Evolutionary conservation across 495 filamentous ascomycete genomes (phyloP), one percentile per base, ranked within the genome.

Genomic region (Neurospora discreta): DNA sequence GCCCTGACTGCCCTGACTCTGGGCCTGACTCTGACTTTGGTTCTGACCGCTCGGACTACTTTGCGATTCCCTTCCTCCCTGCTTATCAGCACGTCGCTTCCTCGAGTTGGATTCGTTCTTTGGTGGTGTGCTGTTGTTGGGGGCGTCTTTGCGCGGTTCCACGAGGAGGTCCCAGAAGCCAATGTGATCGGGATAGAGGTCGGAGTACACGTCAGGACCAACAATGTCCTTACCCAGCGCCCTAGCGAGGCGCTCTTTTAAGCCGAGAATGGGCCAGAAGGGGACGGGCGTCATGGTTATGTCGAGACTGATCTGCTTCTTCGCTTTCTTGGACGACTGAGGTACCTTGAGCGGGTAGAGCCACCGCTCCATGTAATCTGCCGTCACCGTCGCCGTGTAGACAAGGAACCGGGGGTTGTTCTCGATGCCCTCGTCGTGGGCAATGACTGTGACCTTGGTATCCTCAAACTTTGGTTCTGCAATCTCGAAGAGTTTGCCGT

Each of bases 221-320:
- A 82, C 80, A 43, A 84, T 70, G 16, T 83, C 80, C 15, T 68
- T 68, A 18, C 84, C 83, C 1, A 86, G 79, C 11, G 84, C 84
- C 69, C 80, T 78, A 69, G 81, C 80, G 2, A 86, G 76, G 3
- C 84, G 81, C 73, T 85, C 84, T 68, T 82, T 84, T n/a, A 86
- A 76, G 9, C 83, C 84, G 5, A 84, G 73, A 33, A 85, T 73
- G 5, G 84, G 84, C 83, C 82, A 85, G 44, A 83, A 73, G 3
- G 80, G 78, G 8, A 85, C 81, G 3, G 73, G 76, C n/a, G 76
- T 75, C 74, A 81, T 79, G 18, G 77, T 75, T 40, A 85, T 81
- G 39, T 75, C 73, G 42, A 85, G 70, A 1, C 75, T 74, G 2
- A 76, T 36, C 23, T 15, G 30, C 15, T 44, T 72, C 3, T 72